Evolutionary conservation across 345 rosid genomes (phyloP).

Genomic region (Cardamine occulta): DNA sequence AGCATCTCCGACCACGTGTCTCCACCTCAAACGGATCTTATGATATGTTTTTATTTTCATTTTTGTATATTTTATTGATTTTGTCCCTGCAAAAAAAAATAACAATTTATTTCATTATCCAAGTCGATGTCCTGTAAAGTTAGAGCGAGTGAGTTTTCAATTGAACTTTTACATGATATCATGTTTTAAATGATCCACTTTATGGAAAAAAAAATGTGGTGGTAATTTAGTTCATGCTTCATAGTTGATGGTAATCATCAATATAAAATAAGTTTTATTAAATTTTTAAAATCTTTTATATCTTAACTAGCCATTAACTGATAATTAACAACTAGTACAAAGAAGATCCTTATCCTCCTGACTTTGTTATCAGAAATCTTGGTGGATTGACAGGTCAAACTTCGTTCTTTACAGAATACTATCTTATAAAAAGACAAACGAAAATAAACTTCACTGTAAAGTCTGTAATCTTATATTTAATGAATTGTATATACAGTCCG

Average conservation of each 20-base stretch:
- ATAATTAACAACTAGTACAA: not conserved
- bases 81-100: constrained; percentile 23
- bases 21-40: constrained; percentile 45
- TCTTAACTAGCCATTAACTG: not conserved
- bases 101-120: constrained; percentile 6
- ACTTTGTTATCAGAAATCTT: constrained; percentile 30
- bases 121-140: constrained; percentile 37
- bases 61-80: constrained; percentile 29
- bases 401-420: constrained; percentile 32
- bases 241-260: constrained; percentile 24
- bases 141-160: constrained; percentile 24
- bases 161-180: constrained; percentile 27
- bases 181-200: constrained; percentile 31
- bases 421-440: constrained; percentile 1
- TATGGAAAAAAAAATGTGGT: constrained; percentile 4
- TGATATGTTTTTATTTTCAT: constrained; percentile 1
- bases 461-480: constrained; percentile 21
- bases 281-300: not conserved
- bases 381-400: constrained; percentile 43
- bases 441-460: constrained; percentile 16
- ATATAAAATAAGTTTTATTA: not conserved
- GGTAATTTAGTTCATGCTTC: not conserved
- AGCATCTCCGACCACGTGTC: constrained; percentile 45
- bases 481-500: not conserved
- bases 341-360: constrained; percentile 35